Percentiles rank a stretch among this genome's conserved stretches.
These are phyloP conservation scores for Tetradesmus obliquus DNA, from an alignment of 139 green algal genomes.

Conservation along the genomic window DNA sequence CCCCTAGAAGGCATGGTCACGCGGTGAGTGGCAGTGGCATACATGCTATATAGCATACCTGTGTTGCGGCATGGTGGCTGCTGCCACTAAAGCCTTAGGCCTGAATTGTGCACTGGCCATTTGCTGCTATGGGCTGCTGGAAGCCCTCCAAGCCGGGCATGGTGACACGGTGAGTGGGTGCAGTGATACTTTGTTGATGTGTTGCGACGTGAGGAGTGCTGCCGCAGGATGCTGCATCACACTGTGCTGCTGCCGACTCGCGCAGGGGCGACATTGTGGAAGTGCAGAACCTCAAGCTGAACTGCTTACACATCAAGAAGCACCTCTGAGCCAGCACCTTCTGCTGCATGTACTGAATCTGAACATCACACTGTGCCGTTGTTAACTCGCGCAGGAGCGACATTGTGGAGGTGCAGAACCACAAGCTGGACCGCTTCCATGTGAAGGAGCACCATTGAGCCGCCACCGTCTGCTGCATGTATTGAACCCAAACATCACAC, in stretches of 20 bases:
- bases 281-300: slow-evolving; percentile 40
- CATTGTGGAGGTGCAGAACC: slow-evolving; percentile 31
- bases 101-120: background rate
- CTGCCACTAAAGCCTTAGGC: background rate
- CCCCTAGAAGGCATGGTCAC: slow-evolving; percentile 57
- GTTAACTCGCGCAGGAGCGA: slow-evolving; percentile 4
- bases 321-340: slow-evolving; percentile 22
- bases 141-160: background rate
- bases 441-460: slow-evolving; percentile 52
- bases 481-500: too few species aligned
- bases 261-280: slow-evolving; percentile 31
- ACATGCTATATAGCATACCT: background rate
- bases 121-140: background rate
- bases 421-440: slow-evolving; percentile 62
- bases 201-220: too few species aligned
- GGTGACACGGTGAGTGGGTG: background rate
- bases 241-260: too few species aligned
- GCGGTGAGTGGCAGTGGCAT: background rate
- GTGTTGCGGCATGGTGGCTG: background rate
- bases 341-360: too few species aligned
- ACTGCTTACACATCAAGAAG: slow-evolving; percentile 65
- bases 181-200: too few species aligned
- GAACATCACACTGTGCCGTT: too few species aligned
- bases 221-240: too few species aligned
- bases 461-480: too few species aligned